These are phyloP conservation scores for Aspergillus caelatus DNA, from an alignment of 2,329 filamentous ascomycete genomes.

Conservation along the genomic window DNA sequence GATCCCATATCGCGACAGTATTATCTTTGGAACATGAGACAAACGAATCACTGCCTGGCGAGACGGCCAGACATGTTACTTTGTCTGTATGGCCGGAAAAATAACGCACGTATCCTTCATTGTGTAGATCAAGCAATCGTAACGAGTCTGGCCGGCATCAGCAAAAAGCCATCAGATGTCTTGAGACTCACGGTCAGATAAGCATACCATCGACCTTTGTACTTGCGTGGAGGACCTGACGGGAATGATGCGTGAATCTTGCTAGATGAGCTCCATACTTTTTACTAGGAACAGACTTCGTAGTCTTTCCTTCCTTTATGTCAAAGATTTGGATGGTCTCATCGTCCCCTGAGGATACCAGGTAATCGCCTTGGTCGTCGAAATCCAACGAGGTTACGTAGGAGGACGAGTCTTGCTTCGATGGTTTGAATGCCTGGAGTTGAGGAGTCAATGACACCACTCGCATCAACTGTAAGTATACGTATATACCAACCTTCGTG, in stretches of 20 bases:
- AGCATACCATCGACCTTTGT: slow-evolving; percentile 83
- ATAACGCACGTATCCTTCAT: slow-evolving; percentile 95
- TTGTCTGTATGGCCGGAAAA: slow-evolving; percentile 86
- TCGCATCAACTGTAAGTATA: background rate
- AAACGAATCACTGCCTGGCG: slow-evolving; percentile 86
- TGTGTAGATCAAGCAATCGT: slow-evolving; percentile 84
- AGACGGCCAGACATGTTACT: slow-evolving; percentile 82
- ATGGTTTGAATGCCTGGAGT: slow-evolving; percentile 34
- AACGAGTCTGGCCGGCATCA: slow-evolving; percentile 60
- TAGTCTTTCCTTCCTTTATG: slow-evolving; percentile 83
- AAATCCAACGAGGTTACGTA: slow-evolving; percentile 91
- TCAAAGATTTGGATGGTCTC: slow-evolving; percentile 96
- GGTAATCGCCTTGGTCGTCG: slow-evolving; percentile 89
- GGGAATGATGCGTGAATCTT: slow-evolving; percentile 88
- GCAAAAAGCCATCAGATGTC: background rate
- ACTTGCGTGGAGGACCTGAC: slow-evolving; percentile 91
- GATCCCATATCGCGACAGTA: slow-evolving; percentile 88
- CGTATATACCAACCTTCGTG: slow-evolving; percentile 64
- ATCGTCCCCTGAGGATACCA: slow-evolving; percentile 89
- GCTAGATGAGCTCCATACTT: slow-evolving; percentile 96
- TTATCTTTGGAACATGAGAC: slow-evolving; percentile 90
- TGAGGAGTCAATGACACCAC: slow-evolving; percentile 12
- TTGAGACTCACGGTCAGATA: background rate
- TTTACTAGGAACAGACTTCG: slow-evolving; percentile 88
- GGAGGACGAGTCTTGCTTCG: slow-evolving; percentile 49